These are phyloP conservation scores for Prunus yedoensis DNA, from an alignment of 331 rosid genomes.

Conservation along the genomic window DNA sequence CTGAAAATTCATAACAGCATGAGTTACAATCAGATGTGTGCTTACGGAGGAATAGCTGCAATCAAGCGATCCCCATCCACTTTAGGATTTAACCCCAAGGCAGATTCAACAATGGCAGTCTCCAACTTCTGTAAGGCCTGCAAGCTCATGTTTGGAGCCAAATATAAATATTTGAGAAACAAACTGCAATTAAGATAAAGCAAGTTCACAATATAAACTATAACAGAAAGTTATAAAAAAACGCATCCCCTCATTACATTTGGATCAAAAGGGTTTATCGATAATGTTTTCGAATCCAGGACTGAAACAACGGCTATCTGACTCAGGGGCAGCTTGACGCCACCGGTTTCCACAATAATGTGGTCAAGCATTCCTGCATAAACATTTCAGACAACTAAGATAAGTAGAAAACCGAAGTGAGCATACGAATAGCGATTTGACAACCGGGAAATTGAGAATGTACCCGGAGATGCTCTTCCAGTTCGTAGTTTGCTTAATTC, in stretches of 20 bases:
- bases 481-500: slow-evolving; percentile 79
- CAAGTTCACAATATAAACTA: neutral
- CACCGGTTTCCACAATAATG: slow-evolving; percentile 77
- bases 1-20: neutral
- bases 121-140: slow-evolving; percentile 75
- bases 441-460: slow-evolving; percentile 4
- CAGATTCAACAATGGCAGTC: slow-evolving; percentile 79
- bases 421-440: neutral
- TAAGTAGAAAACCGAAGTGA: neutral
- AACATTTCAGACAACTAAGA: slow-evolving; percentile 17
- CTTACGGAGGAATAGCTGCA: slow-evolving; percentile 95
- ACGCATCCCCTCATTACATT: slow-evolving; percentile 45
- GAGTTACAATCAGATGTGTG: slow-evolving; percentile 17
- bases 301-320: slow-evolving; percentile 87
- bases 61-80: slow-evolving; percentile 82
- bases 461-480: slow-evolving; percentile 96
- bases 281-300: slow-evolving; percentile 73
- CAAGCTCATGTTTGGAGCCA: neutral
- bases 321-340: slow-evolving; percentile 75
- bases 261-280: slow-evolving; percentile 83
- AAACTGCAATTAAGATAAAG: neutral
- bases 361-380: slow-evolving; percentile 93
- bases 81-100: slow-evolving; percentile 79
- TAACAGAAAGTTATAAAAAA: neutral
- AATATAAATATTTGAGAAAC: neutral